Conservation (phyloP, 164 flowering plant genomes). For the Tetrastigma voinierianum region DNA sequence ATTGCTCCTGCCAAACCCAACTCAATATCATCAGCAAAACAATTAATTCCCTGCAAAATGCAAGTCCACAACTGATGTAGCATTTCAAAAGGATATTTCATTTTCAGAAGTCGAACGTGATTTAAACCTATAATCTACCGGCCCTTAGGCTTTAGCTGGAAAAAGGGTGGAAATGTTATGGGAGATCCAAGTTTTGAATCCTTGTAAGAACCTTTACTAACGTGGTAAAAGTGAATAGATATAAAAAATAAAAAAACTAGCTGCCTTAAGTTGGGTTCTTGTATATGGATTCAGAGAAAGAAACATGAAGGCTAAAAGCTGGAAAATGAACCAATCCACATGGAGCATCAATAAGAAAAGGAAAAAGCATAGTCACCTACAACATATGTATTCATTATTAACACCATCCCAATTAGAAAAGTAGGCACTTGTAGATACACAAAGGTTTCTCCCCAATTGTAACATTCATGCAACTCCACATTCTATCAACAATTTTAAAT, state of each 20-base stretch:
- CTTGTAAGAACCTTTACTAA: too few relatives aligned
- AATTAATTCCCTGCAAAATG: background rate
- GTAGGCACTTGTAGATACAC: background rate
- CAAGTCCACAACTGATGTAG: background rate
- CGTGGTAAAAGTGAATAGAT: too few relatives aligned
- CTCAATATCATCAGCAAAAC: slow-evolving; percentile 7
- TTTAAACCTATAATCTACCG: too few relatives aligned
- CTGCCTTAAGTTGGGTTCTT: too few relatives aligned
- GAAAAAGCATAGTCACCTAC: background rate
- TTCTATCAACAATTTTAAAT: background rate
- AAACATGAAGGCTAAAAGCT: too few relatives aligned
- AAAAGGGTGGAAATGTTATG: too few relatives aligned
- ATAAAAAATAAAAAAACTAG: too few relatives aligned
- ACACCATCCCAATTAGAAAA: background rate
- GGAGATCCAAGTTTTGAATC: too few relatives aligned
- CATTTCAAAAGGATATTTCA: too few relatives aligned
- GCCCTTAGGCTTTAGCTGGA: too few relatives aligned
- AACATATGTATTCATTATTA: background rate
- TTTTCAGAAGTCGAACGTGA: background rate
- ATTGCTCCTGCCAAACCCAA: slow-evolving; percentile 65
- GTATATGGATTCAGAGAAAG: too few relatives aligned
- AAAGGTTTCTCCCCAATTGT: background rate
- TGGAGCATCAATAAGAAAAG: slow-evolving; percentile 2
- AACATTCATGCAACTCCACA: background rate
- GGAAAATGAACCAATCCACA: background rate